Percentiles rank a stretch among this genome's conserved stretches.
Evolutionary conservation across 2,329 filamentous ascomycete genomes (phyloP).

Genomic region (Xylaria hypoxylon): DNA sequence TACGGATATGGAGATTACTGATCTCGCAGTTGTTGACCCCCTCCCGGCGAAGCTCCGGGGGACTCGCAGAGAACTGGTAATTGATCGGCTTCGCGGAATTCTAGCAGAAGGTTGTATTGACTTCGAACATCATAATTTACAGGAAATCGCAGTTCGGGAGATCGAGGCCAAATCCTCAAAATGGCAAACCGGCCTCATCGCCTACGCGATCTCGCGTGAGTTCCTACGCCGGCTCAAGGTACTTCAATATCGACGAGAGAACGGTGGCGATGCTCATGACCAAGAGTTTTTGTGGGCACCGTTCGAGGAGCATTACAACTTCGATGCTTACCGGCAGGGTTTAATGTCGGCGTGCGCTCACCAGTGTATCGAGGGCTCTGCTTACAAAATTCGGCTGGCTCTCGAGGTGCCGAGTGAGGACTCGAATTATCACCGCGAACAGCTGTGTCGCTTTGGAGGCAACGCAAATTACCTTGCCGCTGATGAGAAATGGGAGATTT

Average conservation of each 20-base stretch:
- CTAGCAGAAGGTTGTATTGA: slow-evolving; percentile 42
- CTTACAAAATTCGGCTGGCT: slow-evolving; percentile 37
- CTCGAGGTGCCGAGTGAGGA: slow-evolving; percentile 47
- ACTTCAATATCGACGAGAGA: slow-evolving; percentile 24
- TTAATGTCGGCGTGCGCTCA: slow-evolving; percentile 44
- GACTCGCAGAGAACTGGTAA: slow-evolving; percentile 26
- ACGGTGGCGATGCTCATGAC: neutral
- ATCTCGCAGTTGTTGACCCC: slow-evolving; percentile 43
- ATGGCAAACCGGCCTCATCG: slow-evolving; percentile 44
- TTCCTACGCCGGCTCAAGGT: slow-evolving; percentile 45
- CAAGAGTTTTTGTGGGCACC: slow-evolving; percentile 38
- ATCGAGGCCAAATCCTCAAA: slow-evolving; percentile 3
- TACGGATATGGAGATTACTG: slow-evolving; percentile 37
- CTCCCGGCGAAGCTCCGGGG: neutral
- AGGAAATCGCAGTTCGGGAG: slow-evolving; percentile 1
- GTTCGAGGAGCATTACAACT: slow-evolving; percentile 43
- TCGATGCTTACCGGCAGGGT: slow-evolving; percentile 42
- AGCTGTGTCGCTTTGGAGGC: slow-evolving; percentile 10
- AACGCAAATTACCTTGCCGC: neutral
- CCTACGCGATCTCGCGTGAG: slow-evolving; percentile 45
- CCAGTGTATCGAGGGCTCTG: slow-evolving; percentile 43
- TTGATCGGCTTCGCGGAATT: slow-evolving; percentile 27
- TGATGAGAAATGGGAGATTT: slow-evolving; percentile 39
- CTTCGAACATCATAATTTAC: neutral
- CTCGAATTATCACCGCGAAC: slow-evolving; percentile 29